phyloP scores from a whole-genome alignment of 1,139 yeast genomes.

The Schizosaccharomyces versatilis region DNA sequence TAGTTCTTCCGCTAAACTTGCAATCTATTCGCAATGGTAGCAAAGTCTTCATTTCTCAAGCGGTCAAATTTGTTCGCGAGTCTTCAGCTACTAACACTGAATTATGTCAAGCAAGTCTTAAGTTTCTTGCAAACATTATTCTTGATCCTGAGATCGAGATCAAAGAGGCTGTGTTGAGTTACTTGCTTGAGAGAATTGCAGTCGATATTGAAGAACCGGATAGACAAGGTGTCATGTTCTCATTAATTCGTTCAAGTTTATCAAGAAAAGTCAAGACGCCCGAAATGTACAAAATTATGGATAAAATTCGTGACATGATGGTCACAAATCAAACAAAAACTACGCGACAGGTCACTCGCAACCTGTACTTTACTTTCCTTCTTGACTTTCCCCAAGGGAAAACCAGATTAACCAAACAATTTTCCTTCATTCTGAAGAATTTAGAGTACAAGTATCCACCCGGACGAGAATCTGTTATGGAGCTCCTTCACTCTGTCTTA shows the following conservation, averaged over 20 bases:
- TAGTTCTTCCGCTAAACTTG: constrained; percentile 20
- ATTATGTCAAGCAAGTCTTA: constrained; percentile 60
- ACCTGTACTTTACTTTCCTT: constrained; percentile 62
- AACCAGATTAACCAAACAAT: constrained; percentile 63
- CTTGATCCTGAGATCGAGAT: constrained; percentile 44
- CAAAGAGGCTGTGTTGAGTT: constrained; percentile 53
- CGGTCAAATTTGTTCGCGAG: constrained; percentile 46
- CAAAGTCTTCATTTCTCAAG: constrained; percentile 23
- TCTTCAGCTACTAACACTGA: constrained; percentile 62
- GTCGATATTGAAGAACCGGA: constrained; percentile 86
- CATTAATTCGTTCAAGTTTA: constrained; percentile 55
- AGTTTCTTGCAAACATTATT: constrained; percentile 49
- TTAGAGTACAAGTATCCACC: constrained; percentile 64
- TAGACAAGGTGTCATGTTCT: constrained; percentile 71
- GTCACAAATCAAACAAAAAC: constrained; percentile 69
- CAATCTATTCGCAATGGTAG: constrained; percentile 10
- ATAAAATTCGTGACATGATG: constrained; percentile 54
- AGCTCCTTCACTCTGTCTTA: constrained; percentile 49
- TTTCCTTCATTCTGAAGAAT: constrained; percentile 63
- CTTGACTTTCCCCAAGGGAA: constrained; percentile 91
- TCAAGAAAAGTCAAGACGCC: constrained; percentile 57
- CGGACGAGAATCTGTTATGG: constrained; percentile 85
- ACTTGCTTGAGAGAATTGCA: constrained; percentile 48
- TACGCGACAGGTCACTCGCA: constrained; percentile 68
- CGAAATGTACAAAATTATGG: constrained; percentile 79